Evolutionary conservation across 164 flowering plant species (phyloP).

Genomic region (Annona cherimola): DNA sequence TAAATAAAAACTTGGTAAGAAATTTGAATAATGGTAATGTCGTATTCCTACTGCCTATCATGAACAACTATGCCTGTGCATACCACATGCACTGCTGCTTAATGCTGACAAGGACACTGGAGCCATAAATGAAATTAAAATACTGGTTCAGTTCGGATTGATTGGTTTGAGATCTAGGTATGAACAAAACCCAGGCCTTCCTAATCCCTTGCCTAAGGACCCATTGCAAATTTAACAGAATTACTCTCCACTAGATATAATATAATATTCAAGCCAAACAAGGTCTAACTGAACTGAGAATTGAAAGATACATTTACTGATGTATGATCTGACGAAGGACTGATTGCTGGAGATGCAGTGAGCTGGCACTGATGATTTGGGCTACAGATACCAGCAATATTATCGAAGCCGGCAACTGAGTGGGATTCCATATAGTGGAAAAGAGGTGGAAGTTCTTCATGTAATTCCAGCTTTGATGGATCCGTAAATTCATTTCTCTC

Average conservation of each 20-base stretch:
- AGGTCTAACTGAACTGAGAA: background rate
- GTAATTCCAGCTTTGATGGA: constrained; percentile 18
- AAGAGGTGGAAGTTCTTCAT: constrained; percentile 34
- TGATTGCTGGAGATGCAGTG: constrained; percentile 1
- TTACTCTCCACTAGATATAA: background rate
- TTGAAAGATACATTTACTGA: constrained; percentile 4
- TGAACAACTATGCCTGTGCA: no score
- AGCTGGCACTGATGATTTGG: constrained; percentile 3
- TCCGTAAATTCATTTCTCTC: constrained; percentile 15
- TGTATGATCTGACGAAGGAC: constrained; percentile 10
- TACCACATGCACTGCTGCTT: background rate
- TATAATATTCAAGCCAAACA: background rate
- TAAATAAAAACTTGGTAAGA: background rate
- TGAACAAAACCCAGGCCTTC: background rate
- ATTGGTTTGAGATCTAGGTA: background rate
- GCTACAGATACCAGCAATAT: constrained; percentile 1
- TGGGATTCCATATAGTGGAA: constrained; percentile 28
- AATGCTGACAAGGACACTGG: background rate
- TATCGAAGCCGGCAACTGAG: constrained; percentile 39
- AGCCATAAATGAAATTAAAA: background rate
- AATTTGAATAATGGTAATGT: background rate
- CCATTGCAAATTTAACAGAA: background rate
- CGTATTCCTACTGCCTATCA: background rate
- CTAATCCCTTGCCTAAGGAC: background rate
- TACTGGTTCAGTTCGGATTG: background rate